Conservation (phyloP, 768 basidiomycete genomes). For the Rhodosporidiobolus sp. region DNA sequence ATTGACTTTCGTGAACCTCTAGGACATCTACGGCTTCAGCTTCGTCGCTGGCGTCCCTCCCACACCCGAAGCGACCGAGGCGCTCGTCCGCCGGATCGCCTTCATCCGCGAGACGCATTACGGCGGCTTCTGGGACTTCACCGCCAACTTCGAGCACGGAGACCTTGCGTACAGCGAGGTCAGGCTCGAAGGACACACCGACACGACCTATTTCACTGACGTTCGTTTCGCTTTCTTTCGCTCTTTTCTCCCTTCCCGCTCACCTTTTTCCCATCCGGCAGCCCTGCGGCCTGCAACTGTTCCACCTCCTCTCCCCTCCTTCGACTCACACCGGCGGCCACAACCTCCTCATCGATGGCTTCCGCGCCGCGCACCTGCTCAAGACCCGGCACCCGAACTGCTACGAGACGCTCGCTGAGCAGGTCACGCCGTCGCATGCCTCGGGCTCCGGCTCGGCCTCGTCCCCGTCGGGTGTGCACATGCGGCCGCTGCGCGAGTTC, state of each 20-base stretch:
- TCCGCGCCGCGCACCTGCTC: slow-evolving; percentile 80
- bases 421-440: slow-evolving; percentile 76
- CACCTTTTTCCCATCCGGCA: slow-evolving; percentile 53
- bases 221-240: slow-evolving; percentile 51
- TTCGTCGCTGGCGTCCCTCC: slow-evolving; percentile 76
- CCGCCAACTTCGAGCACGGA: slow-evolving; percentile 80
- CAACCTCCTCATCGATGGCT: slow-evolving; percentile 91
- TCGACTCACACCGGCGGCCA: slow-evolving; percentile 71
- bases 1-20: background rate
- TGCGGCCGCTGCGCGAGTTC: slow-evolving; percentile 61
- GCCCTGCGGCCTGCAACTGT: slow-evolving; percentile 90
- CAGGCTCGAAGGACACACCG: slow-evolving; percentile 79
- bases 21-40: slow-evolving; percentile 87
- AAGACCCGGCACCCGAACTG: slow-evolving; percentile 66
- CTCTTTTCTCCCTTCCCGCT: background rate
- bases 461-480: slow-evolving; percentile 43
- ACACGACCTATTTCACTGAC: slow-evolving; percentile 63
- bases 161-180: slow-evolving; percentile 92
- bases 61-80: slow-evolving; percentile 79
- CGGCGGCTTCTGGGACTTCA: slow-evolving; percentile 96
- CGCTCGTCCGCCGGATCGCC: slow-evolving; percentile 68
- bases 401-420: slow-evolving; percentile 67
- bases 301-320: slow-evolving; percentile 74
- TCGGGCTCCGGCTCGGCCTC: slow-evolving; percentile 65
- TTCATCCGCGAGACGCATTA: slow-evolving; percentile 89